Evolutionary conservation across 331 rosid species (phyloP).

Genomic region (Arachis monticola): DNA sequence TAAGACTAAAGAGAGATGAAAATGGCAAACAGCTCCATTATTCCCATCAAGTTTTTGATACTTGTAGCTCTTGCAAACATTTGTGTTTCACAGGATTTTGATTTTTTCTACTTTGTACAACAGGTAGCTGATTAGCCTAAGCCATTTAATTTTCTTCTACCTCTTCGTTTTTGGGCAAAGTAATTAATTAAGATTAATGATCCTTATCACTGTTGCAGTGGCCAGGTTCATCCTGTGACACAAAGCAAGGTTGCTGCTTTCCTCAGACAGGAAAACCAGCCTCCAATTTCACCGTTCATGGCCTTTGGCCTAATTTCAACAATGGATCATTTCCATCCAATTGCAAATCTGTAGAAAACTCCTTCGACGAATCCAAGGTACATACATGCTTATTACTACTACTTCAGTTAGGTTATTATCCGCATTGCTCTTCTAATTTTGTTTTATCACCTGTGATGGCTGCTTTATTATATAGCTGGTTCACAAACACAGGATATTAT

Average conservation of each 20-base stretch:
- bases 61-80: conserved; percentile 45
- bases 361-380: conserved; percentile 50
- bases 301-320: conserved; percentile 60
- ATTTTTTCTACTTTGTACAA: conserved; percentile 62
- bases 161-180: background rate
- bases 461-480: background rate
- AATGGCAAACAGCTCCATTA: conserved; percentile 16
- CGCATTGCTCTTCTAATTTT: background rate
- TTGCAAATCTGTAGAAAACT: conserved; percentile 39
- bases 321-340: conserved; percentile 48
- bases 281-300: conserved; percentile 62
- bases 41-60: conserved; percentile 41
- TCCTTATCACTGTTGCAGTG: conserved; percentile 39
- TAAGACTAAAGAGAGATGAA: conserved; percentile 36
- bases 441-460: too few relatives aligned
- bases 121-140: conserved; percentile 24
- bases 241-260: conserved; percentile 56
- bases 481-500: background rate
- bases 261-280: conserved; percentile 62
- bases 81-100: conserved; percentile 52
- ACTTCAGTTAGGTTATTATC: background rate
- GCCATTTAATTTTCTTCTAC: background rate
- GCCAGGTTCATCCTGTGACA: conserved; percentile 66
- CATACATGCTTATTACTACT: background rate
- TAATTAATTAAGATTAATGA: background rate